Evolutionary conservation across 2,329 filamentous ascomycete genomes (phyloP), one percentile per base, ranked within the genome.

Genomic region (Claviceps sp.): DNA sequence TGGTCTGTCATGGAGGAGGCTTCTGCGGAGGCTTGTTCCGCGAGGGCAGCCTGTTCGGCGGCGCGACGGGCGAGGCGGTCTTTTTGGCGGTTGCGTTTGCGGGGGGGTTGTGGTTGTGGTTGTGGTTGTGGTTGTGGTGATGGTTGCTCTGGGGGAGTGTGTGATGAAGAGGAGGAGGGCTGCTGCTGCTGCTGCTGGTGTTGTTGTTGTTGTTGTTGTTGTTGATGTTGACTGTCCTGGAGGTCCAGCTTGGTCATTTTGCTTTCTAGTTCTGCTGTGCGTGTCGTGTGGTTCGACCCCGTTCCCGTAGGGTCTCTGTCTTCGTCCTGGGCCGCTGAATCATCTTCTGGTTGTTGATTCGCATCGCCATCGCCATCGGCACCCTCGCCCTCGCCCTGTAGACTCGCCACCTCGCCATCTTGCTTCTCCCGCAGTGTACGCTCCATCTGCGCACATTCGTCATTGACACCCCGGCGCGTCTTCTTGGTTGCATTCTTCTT

Each of bases 401-500:
- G 55, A 1, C 62, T 65, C 7, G 72, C 72, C 5, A 81, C 57
- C 64, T 89, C 85, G 4, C 71, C 72, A 11, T 74, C 76, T 52
- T 93, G 87, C 57, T 76, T 74, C 61, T 86, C 83, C 56, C 79
- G 81, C 43, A 87, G 63, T 52, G 79, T 69, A 7, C 78, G 72
- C 65, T 91, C 86, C 57, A 88, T 72, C 50, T 78, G 74, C 55
- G 84, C 84, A 58, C 87, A 88, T 64, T 91, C 86, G 50, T 85
- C 76, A 42, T 85, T 88, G 62, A 91, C 74, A 30, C 84, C 82
- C 65, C 85, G 88, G 62, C 72, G 80, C 59, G 77, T 90, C 80
- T 82, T 88, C 71, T 97, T 98, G 47, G 85, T 94, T 16, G 93
- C 90, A 59, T 86, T 85, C 74, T 96, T 97, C 76, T 96, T 98